Conservation (phyloP, 225 moss, liverwort and hornwort species). For the Lunularia cruciata region DNA sequence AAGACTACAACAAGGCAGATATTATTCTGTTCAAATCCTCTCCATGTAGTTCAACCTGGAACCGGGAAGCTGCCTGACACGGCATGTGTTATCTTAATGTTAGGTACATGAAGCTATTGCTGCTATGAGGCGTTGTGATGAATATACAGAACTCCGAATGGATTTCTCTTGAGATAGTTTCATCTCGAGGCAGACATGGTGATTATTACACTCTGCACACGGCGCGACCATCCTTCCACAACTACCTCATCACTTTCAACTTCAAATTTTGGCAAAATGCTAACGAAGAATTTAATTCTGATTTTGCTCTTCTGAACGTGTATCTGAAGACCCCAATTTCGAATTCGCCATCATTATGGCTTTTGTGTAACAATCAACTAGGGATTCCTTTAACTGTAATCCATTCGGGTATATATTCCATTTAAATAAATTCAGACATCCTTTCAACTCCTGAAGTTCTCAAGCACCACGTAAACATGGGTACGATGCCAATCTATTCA, state of each 20-base stretch:
- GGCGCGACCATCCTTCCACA: too few species aligned
- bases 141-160: too few species aligned
- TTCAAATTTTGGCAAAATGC: not conserved
- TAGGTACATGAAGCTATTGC: too few species aligned
- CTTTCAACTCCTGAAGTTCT: not conserved
- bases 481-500: not conserved
- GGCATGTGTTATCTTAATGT: not conserved
- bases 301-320: too few species aligned
- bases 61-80: not conserved
- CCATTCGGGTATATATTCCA: not conserved
- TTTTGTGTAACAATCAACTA: not conserved
- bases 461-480: not conserved
- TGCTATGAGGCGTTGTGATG: too few species aligned
- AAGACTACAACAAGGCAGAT: conserved; percentile 15
- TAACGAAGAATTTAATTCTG: too few species aligned
- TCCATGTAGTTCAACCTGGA: not conserved
- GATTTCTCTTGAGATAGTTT: too few species aligned
- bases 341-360: conserved; percentile 6
- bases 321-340: too few species aligned
- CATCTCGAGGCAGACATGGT: too few species aligned
- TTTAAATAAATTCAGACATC: not conserved
- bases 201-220: too few species aligned
- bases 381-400: not conserved
- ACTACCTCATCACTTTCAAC: too few species aligned
- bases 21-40: not conserved